Conservation (phyloP, 768 basidiomycete genomes). For the Boletus tomentosulus region DNA sequence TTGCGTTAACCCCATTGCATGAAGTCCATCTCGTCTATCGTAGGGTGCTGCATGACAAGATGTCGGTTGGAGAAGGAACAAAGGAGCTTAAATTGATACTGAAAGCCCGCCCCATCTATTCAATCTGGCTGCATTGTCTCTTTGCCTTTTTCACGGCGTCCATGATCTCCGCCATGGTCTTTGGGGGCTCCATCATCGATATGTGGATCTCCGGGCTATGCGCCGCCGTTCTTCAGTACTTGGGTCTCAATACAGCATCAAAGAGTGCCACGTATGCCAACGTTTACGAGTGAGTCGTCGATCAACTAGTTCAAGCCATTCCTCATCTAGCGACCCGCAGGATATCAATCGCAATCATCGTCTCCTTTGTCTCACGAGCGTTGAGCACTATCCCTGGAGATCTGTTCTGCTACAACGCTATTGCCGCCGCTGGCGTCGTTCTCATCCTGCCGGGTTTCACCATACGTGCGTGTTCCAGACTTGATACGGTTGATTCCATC, state of each 20-base stretch:
- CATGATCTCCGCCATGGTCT: slow-evolving; percentile 78
- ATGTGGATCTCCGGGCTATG: slow-evolving; percentile 77
- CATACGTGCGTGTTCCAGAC: slow-evolving; percentile 48
- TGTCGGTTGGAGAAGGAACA: slow-evolving; percentile 69
- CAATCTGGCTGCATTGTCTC: slow-evolving; percentile 59
- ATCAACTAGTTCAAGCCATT: background rate
- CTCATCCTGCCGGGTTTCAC: slow-evolving; percentile 87
- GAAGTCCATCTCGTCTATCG: slow-evolving; percentile 82
- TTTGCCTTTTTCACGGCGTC: slow-evolving; percentile 76
- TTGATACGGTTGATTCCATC: slow-evolving; percentile 1
- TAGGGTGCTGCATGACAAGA: slow-evolving; percentile 79
- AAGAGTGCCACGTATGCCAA: slow-evolving; percentile 92
- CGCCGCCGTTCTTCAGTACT: slow-evolving; percentile 67
- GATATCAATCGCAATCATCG: slow-evolving; percentile 79
- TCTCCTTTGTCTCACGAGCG: slow-evolving; percentile 77
- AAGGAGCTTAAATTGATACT: slow-evolving; percentile 62
- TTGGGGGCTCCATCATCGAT: slow-evolving; percentile 77
- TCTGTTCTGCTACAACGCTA: slow-evolving; percentile 85
- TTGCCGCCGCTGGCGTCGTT: slow-evolving; percentile 88
- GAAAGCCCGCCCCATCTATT: slow-evolving; percentile 62
- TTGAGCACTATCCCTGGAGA: slow-evolving; percentile 71
- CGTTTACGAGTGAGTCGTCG: slow-evolving; percentile 83
- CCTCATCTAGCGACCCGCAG: slow-evolving; percentile 33
- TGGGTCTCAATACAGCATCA: slow-evolving; percentile 77
- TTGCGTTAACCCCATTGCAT: slow-evolving; percentile 80